Percentiles rank a stretch among this genome's conserved stretches.
These are phyloP conservation scores for Alternaria sp. DNA, from an alignment of 2,329 filamentous ascomycete species.

Conservation along the genomic window DNA sequence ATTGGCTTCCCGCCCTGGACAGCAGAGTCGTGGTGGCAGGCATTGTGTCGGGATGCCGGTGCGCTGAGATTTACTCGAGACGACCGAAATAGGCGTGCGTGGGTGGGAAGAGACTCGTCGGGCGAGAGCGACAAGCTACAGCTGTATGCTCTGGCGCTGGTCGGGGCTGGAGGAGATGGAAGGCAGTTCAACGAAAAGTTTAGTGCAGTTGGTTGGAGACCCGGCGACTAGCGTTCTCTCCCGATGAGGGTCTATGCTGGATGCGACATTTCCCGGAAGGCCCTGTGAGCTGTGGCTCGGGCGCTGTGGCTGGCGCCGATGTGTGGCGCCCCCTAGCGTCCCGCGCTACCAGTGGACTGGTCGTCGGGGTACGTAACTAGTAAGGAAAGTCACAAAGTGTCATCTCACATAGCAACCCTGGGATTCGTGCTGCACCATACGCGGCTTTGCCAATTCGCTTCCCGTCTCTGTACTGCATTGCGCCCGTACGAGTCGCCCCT, in stretches of 20 bases:
- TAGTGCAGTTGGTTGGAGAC: slow-evolving; percentile 31
- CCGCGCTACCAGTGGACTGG: slow-evolving; percentile 8
- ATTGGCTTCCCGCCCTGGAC: slow-evolving; percentile 55
- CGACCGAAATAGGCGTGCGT: background rate
- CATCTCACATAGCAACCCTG: slow-evolving; percentile 19
- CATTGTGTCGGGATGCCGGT: slow-evolving; percentile 58
- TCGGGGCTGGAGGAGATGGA: slow-evolving; percentile 28
- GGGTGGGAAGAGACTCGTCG: slow-evolving; percentile 1
- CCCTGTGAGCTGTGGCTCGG: background rate
- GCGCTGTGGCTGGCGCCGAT: background rate
- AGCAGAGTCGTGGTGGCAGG: slow-evolving; percentile 59
- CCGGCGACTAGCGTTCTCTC: slow-evolving; percentile 23
- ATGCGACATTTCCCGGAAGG: slow-evolving; percentile 18
- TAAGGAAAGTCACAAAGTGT: slow-evolving; percentile 34
- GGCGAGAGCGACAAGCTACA: slow-evolving; percentile 9
- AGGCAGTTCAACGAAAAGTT: slow-evolving; percentile 45
- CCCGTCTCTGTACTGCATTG: slow-evolving; percentile 9
- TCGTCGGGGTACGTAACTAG: slow-evolving; percentile 32
- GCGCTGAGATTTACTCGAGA: slow-evolving; percentile 34
- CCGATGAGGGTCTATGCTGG: slow-evolving; percentile 12
- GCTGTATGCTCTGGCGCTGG: slow-evolving; percentile 31
- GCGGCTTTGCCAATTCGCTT: background rate
- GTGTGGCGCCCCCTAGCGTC: slow-evolving; percentile 9
- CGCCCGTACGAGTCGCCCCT: slow-evolving; percentile 11
- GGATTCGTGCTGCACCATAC: background rate